Evolutionary conservation across 768 basidiomycete species (phyloP).

Genomic region (Trametes gibbosa): DNA sequence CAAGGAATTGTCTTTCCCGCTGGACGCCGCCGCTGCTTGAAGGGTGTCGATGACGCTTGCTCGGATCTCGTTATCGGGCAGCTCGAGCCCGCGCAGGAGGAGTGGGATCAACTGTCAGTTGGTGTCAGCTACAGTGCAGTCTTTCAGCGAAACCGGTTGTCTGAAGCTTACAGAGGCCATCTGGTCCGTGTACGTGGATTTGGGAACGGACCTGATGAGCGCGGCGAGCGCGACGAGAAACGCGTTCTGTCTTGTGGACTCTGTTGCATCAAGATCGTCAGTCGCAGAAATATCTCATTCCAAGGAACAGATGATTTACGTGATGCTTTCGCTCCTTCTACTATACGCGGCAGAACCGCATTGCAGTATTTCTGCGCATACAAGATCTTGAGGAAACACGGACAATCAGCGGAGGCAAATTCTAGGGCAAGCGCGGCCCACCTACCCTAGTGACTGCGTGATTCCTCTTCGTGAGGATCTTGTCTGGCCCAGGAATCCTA

Average conservation of each 20-base stretch:
- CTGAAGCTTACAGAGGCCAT: constrained; percentile 49
- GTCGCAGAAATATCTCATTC: neutral
- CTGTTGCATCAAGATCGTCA: constrained; percentile 34
- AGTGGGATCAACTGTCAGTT: constrained; percentile 79
- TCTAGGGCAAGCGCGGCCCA: neutral
- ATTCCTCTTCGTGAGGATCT: constrained; percentile 71
- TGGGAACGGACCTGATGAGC: constrained; percentile 77
- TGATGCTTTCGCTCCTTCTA: constrained; percentile 57
- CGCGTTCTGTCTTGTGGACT: constrained; percentile 53
- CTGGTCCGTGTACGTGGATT: constrained; percentile 66
- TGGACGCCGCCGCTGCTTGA: constrained; percentile 61
- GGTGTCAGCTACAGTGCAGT: neutral
- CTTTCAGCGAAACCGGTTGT: constrained; percentile 22
- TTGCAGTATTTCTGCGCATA: constrained; percentile 76
- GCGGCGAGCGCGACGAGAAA: constrained; percentile 83
- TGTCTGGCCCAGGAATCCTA: constrained; percentile 56
- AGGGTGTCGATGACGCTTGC: constrained; percentile 80
- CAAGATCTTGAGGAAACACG: constrained; percentile 49
- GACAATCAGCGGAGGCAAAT: neutral
- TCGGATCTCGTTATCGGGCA: constrained; percentile 72
- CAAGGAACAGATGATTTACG: constrained; percentile 39
- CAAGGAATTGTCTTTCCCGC: constrained; percentile 34
- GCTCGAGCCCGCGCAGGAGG: constrained; percentile 77
- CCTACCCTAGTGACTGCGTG: constrained; percentile 73
- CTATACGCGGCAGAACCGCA: constrained; percentile 68